phyloP scores from a whole-genome alignment of 495 filamentous ascomycete genomes.

The Tuber aestivum region DNA sequence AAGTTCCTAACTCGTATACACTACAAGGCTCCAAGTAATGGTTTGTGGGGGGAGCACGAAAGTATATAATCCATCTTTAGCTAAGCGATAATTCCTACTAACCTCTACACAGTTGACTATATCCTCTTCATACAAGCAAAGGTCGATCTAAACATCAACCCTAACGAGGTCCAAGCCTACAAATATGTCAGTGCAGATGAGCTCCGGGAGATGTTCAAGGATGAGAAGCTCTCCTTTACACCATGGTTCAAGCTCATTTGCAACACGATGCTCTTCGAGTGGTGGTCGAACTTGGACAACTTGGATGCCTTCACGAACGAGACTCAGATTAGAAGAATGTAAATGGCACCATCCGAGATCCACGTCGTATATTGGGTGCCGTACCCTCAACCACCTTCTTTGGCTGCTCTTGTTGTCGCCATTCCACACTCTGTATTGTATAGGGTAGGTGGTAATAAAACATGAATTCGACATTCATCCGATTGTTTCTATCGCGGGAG shows the following conservation, averaged over 20 bases:
- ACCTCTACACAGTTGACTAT: conserved; percentile 70
- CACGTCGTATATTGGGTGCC: not conserved
- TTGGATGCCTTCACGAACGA: conserved; percentile 83
- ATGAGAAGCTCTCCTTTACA: conserved; percentile 76
- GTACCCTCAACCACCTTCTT: not conserved
- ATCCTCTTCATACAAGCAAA: conserved; percentile 97
- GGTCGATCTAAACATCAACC: conserved; percentile 71
- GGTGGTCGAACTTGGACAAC: conserved; percentile 86
- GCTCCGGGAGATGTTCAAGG: conserved; percentile 76
- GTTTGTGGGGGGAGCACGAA: conserved; percentile 98
- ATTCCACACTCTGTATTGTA: not conserved
- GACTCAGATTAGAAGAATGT: conserved; percentile 84
- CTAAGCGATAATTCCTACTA: not conserved
- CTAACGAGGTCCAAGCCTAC: conserved; percentile 80
- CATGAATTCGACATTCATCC: not conserved
- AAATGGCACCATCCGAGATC: conserved; percentile 12
- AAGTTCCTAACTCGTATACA: conserved; percentile 94
- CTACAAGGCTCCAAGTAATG: conserved; percentile 94
- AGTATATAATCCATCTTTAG: conserved; percentile 53
- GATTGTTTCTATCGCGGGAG: not conserved
- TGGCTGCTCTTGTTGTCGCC: not conserved
- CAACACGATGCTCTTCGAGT: conserved; percentile 93
- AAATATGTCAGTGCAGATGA: conserved; percentile 76
- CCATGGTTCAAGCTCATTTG: conserved; percentile 99
- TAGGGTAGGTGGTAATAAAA: not conserved